phyloP scores from a whole-genome alignment of 768 basidiomycete species.

The Phaeotremella skinneri region DNA sequence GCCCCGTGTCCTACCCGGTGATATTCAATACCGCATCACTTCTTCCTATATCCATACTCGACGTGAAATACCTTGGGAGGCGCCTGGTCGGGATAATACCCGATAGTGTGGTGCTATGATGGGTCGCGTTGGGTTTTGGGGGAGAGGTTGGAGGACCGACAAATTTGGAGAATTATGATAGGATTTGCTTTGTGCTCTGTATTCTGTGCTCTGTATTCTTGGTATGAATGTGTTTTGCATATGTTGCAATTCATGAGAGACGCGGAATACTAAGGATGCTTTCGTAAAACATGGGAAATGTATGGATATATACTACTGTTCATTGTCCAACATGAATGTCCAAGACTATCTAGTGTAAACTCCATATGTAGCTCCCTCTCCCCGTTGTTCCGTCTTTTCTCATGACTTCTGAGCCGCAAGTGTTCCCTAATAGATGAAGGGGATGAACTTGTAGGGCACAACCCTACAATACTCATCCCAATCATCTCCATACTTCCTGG shows the following conservation, averaged over 20 bases:
- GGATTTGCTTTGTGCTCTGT: no score
- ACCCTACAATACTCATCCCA: slow-evolving; percentile 85
- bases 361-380: neutral
- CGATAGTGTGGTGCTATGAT: slow-evolving; percentile 23
- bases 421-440: slow-evolving; percentile 71
- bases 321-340: no score
- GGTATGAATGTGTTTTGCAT: slow-evolving; percentile 1
- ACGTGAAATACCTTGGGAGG: neutral
- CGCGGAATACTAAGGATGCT: no score
- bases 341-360: neutral
- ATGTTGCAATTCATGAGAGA: no score
- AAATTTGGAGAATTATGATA: slow-evolving; percentile 4
- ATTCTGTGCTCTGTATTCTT: no score
- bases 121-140: slow-evolving; percentile 5
- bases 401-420: neutral
- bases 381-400: neutral
- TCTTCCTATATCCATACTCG: neutral
- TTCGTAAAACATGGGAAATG: no score
- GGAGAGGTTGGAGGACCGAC: slow-evolving; percentile 13
- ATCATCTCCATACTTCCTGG: slow-evolving; percentile 87
- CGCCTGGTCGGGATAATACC: slow-evolving; percentile 5
- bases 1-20: slow-evolving; percentile 22
- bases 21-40: slow-evolving; percentile 27
- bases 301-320: no score
- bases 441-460: slow-evolving; percentile 88